Evolutionary conservation across 768 basidiomycete genomes (phyloP).

Genomic region (Boletus vermiculosoides): DNA sequence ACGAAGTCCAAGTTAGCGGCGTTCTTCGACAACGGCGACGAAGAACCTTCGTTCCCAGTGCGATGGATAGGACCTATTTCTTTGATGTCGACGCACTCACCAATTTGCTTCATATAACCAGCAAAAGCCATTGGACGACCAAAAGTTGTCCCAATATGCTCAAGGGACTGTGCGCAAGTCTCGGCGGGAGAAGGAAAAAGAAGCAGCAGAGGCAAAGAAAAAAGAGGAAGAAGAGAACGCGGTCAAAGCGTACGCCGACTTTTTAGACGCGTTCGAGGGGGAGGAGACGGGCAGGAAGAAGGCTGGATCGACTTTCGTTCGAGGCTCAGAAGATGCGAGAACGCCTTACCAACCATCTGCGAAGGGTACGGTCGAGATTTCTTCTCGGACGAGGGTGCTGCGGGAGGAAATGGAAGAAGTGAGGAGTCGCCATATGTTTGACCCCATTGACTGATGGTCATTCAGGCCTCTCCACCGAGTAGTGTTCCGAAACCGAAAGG

Average conservation of each 20-base stretch:
- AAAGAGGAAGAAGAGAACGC: constrained; percentile 80
- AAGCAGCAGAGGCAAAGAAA: constrained; percentile 87
- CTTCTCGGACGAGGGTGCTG: constrained; percentile 32
- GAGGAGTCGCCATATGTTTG: constrained; percentile 19
- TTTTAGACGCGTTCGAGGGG: constrained; percentile 80
- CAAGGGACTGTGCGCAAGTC: constrained; percentile 89
- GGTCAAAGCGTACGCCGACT: constrained; percentile 79
- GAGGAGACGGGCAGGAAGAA: constrained; percentile 54
- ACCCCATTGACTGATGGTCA: constrained; percentile 5
- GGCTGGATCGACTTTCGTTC: constrained; percentile 59
- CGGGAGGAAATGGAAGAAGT: constrained; percentile 35
- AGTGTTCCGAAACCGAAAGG: constrained; percentile 76
- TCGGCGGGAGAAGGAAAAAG: constrained; percentile 87
- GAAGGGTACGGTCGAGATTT: constrained; percentile 29
- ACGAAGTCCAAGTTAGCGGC: constrained; percentile 58
- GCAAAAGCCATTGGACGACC: constrained; percentile 84
- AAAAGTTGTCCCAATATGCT: constrained; percentile 82
- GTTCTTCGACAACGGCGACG: constrained; percentile 84
- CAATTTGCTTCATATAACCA: constrained; percentile 51
- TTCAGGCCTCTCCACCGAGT: constrained; percentile 57
- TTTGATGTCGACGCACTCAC: constrained; percentile 55
- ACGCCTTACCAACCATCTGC: constrained; percentile 43
- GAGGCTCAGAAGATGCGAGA: constrained; percentile 45
- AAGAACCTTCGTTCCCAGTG: constrained; percentile 87
- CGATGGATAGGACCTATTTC: constrained; percentile 77